These are phyloP conservation scores for Bipolaris zeicola DNA, from an alignment of 2,329 filamentous ascomycete species.

Conservation along the genomic window DNA sequence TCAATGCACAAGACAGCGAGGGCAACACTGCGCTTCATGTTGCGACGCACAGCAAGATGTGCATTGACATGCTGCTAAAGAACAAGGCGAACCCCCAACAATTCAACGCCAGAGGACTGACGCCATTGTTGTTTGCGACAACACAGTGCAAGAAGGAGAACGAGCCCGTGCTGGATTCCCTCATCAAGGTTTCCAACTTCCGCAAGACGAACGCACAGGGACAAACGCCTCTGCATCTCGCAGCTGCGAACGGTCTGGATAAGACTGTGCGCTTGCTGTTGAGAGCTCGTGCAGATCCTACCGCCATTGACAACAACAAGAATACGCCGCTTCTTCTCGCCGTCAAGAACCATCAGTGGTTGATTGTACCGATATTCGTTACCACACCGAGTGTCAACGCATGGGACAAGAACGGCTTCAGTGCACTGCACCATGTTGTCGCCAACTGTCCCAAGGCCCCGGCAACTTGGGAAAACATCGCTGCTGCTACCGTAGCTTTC, in stretches of 20 bases:
- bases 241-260: conserved; percentile 34
- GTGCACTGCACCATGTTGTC: conserved; percentile 41
- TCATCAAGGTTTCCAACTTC: conserved; percentile 33
- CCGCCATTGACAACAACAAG: conserved; percentile 28
- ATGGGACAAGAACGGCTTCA: conserved; percentile 40
- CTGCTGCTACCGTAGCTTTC: conserved; percentile 28
- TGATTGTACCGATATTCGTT: conserved; percentile 33
- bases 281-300: conserved; percentile 30
- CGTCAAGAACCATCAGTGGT: conserved; percentile 36
- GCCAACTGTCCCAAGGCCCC: conserved; percentile 28
- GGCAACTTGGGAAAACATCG: conserved; percentile 37
- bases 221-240: conserved; percentile 37
- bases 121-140: conserved; percentile 29
- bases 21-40: conserved; percentile 39
- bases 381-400: conserved; percentile 38
- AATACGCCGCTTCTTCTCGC: conserved; percentile 41
- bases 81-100: conserved; percentile 26
- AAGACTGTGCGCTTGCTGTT: conserved; percentile 31
- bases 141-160: conserved; percentile 16
- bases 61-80: conserved; percentile 34
- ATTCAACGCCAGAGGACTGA: conserved; percentile 27
- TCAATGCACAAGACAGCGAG: conserved; percentile 29
- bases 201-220: conserved; percentile 20
- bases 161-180: conserved; percentile 31
- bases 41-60: conserved; percentile 29